Evolutionary conservation across 2,329 filamentous ascomycete genomes (phyloP).

Genomic region (Gnomoniopsis sp.): DNA sequence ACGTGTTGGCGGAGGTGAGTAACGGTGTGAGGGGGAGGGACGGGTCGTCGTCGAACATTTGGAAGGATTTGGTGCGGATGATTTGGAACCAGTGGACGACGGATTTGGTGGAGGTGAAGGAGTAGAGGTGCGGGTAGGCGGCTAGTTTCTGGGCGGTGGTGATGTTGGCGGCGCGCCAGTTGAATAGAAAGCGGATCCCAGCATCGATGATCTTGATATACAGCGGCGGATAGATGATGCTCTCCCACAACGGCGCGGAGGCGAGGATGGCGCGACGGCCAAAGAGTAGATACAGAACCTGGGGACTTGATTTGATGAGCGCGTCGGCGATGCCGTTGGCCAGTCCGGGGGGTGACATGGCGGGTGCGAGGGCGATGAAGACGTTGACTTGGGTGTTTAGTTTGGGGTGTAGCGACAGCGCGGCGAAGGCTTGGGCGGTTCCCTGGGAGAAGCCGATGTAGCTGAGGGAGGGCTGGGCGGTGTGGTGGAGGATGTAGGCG

Average conservation of each 20-base stretch:
- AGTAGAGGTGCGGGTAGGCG: slow-evolving; percentile 93
- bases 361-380: slow-evolving; percentile 92
- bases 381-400: slow-evolving; percentile 93
- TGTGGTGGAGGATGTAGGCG: slow-evolving; percentile 82
- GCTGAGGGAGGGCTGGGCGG: slow-evolving; percentile 77
- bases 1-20: slow-evolving; percentile 52
- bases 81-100: slow-evolving; percentile 99
- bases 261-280: slow-evolving; percentile 87
- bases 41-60: slow-evolving; percentile 98
- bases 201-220: slow-evolving; percentile 86
- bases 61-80: slow-evolving; percentile 91
- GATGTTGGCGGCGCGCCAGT: slow-evolving; percentile 86
- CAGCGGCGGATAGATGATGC: slow-evolving; percentile 88
- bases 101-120: slow-evolving; percentile 92
- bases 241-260: slow-evolving; percentile 96
- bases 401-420: slow-evolving; percentile 84
- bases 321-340: slow-evolving; percentile 89
- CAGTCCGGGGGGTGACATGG: slow-evolving; percentile 91
- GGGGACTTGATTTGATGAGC: slow-evolving; percentile 87
- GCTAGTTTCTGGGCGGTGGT: slow-evolving; percentile 84
- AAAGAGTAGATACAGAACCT: slow-evolving; percentile 89
- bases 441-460: slow-evolving; percentile 98
- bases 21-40: slow-evolving; percentile 71
- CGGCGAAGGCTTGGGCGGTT: slow-evolving; percentile 93
- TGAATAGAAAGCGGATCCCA: slow-evolving; percentile 78